These are phyloP conservation scores for Ascochyta viciae-villosae DNA, from an alignment of 2,329 filamentous ascomycete genomes.

Conservation along the genomic window DNA sequence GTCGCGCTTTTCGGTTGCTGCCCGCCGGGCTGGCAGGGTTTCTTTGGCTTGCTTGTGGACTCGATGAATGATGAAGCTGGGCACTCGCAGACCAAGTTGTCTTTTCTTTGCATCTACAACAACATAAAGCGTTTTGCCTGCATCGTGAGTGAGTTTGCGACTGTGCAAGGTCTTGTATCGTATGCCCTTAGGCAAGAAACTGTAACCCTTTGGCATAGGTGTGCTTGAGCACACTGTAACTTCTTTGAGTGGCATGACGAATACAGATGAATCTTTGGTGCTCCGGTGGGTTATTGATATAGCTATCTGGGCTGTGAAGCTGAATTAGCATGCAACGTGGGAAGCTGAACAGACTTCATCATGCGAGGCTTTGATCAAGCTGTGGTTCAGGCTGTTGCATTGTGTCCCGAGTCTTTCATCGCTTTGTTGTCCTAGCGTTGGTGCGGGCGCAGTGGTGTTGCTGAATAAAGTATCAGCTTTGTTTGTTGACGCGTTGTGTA, in stretches of 20 bases:
- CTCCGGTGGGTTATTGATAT: background rate
- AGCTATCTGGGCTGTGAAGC: too few relatives aligned
- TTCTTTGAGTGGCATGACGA: constrained; percentile 24
- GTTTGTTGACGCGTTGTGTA: constrained; percentile 1
- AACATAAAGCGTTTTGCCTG: constrained; percentile 35
- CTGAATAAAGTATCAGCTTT: background rate
- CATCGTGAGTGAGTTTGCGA: constrained; percentile 40
- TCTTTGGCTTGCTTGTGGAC: constrained; percentile 50
- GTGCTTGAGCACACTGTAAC: constrained; percentile 26
- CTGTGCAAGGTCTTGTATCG: constrained; percentile 45
- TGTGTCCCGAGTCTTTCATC: background rate
- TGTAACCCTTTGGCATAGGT: constrained; percentile 40
- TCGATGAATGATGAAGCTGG: constrained; percentile 45
- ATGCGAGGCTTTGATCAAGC: background rate
- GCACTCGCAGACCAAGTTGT: constrained; percentile 54
- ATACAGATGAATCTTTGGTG: background rate
- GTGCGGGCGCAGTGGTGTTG: background rate
- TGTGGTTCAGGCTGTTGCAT: background rate
- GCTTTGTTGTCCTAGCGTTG: background rate
- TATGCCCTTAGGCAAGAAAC: constrained; percentile 44
- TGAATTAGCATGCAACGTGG: background rate
- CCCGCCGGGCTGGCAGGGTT: constrained; percentile 51
- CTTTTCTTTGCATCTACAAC: constrained; percentile 36
- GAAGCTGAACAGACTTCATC: background rate
- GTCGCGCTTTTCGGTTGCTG: constrained; percentile 47